Base-by-base conservation (phyloP, 805 yeast genomes). In the Phaffomyces opuntiae region DNA sequence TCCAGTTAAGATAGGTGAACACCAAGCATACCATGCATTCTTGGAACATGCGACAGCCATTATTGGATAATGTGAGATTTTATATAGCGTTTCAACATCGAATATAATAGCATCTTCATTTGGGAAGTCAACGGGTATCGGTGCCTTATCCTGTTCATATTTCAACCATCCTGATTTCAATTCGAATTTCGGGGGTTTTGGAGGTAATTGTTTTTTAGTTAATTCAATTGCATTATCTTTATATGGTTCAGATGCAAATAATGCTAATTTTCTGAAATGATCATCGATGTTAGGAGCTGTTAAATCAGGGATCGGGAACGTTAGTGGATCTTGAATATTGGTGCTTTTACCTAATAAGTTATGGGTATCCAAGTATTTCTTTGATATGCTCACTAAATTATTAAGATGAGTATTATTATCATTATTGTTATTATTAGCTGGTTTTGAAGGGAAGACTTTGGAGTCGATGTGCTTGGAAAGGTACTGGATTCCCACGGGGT, bases 1-100 rank as follows among this genome's bases (percentile, higher is more conserved):
- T 3, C 75, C 76, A 1, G 84, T 72, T 19, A 93, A 62, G 60
- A 74, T 81, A 0, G 99, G 99, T 0, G 96, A 88, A 9, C 88
- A 81, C 99, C 99, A 93, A 0, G 82, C 80, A 59, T 90, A 93
- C 96, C 97, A 89, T 0, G 96, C 95, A 9, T 73, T 68, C 0
- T 72, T 61, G 0, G 96, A 80, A 2, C 74, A 81, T 11, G 96
- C 95, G 0, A 86, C 76, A 2, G 96, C 96, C 63, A 93, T 60
- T 0, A 85, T 78, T 0, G 98, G 82, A 59, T 79, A 90, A 4
- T 74, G 75, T 0, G 93, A 78, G 1, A 78, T 64, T 53, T 87
- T 82, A 64, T 88, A 90, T 57, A 90, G 61, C 0, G 83, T 87
- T 61, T 93, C 99, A 11, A 87, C 90, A 63, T 93, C 99, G 62